phyloP scores from a whole-genome alignment of 2,329 filamentous ascomycete genomes.

The Fusarium acutatum region DNA sequence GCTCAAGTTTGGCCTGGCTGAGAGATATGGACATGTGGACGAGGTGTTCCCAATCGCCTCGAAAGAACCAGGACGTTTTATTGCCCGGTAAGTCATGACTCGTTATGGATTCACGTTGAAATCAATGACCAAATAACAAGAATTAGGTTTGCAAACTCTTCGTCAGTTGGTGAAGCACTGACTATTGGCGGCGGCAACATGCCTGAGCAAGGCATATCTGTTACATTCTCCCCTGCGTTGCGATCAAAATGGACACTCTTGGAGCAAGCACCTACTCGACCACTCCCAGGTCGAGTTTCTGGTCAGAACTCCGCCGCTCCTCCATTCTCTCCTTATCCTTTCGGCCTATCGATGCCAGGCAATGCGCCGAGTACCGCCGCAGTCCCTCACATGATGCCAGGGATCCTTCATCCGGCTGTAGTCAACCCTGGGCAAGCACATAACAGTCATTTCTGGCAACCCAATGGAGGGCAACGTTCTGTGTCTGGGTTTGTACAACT shows the following conservation, averaged over 20 bases:
- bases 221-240: conserved; percentile 41
- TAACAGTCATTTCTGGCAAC: background rate
- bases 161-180: conserved; percentile 41
- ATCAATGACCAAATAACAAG: background rate
- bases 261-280: background rate
- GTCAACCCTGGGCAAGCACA: conserved; percentile 1
- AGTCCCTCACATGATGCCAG: background rate
- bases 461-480: conserved; percentile 8
- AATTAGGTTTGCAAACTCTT: conserved; percentile 40
- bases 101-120: background rate
- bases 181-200: conserved; percentile 32
- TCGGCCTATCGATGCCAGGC: background rate
- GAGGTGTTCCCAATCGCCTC: conserved; percentile 34
- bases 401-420: conserved; percentile 11
- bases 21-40: conserved; percentile 44
- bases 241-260: conserved; percentile 45
- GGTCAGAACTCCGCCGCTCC: background rate
- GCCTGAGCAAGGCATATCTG: conserved; percentile 38
- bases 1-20: conserved; percentile 43
- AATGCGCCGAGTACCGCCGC: background rate
- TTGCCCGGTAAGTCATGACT: conserved; percentile 42
- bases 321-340: conserved; percentile 9
- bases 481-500: conserved; percentile 5
- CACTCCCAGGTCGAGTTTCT: background rate
- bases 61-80: conserved; percentile 26